Evolutionary conservation across 768 basidiomycete genomes (phyloP), one percentile per base, ranked within the genome.

Genomic region (Tubosaeta sp.): DNA sequence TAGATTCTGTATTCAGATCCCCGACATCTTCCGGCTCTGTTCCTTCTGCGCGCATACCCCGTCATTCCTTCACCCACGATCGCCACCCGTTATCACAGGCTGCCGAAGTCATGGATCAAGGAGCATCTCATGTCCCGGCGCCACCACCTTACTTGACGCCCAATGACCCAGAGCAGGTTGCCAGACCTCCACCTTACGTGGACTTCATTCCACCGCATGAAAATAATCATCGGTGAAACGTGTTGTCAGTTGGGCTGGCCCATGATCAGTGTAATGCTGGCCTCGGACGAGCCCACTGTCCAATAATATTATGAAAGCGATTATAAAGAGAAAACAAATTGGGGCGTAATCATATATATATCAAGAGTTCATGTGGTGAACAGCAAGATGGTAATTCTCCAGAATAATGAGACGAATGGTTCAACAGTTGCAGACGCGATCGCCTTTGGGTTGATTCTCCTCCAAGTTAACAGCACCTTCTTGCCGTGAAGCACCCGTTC

Each of bases 351-450:
- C 66, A 59, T 58, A 49, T 48, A 48, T 63, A 64, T 53, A 54
- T 64, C 48, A 54, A 55, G 43, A 40, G 51, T 55, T 57, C 52
- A 53, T 59, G 51, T 49, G 51, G 58, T 55, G 43, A 48, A 47
- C 27, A 47, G 56, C 55, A 60, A 56, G 47, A 51, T 51, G 50
- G 54, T 57, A 49, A 44, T 54, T 55, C 44, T 34, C 52, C 46
- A 27, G 51, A 48, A 59, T 47, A 52, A 61, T 38, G 31, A 57
- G 24, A 44, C 44, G 55, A 22, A 48, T 51, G 41, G 50, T 61
- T 83, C 72, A 92, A 71, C 90, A 93, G 69, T 84, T 90, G 75
- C 90, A 92, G 34, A 81, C 85, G 54, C 88, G 84, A 71, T 83
- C 87, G 56, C 76, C 73, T 71, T 86, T 89, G 21, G 74, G 59